phyloP scores from a whole-genome alignment of 164 flowering plant species.

The Annona squamosa region DNA sequence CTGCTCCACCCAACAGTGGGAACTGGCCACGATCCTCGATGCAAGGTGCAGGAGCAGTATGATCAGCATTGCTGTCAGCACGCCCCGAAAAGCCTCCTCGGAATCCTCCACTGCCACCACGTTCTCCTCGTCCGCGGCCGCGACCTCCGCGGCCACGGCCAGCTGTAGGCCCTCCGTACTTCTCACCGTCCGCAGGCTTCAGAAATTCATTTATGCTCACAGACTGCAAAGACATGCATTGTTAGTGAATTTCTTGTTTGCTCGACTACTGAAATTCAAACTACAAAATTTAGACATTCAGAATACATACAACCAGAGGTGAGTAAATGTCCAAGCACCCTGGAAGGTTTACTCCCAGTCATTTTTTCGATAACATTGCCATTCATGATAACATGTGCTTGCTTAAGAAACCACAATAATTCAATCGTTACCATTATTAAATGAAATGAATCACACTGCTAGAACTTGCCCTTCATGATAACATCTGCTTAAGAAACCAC shows the following conservation, averaged over 20 bases:
- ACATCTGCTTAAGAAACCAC: too few relatives aligned
- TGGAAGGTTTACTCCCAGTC: too few relatives aligned
- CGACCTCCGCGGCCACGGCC: conserved; percentile 15
- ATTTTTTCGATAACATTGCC: too few relatives aligned
- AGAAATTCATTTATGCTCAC: conserved; percentile 23
- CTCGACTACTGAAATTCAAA: not conserved
- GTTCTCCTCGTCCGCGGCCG: conserved; percentile 16
- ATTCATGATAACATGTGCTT: too few relatives aligned
- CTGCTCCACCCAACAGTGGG: conserved; percentile 16
- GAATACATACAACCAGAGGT: too few relatives aligned
- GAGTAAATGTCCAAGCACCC: too few relatives aligned
- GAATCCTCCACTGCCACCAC: conserved; percentile 4
- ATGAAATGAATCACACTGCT: too few relatives aligned
- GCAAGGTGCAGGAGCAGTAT: conserved; percentile 9
- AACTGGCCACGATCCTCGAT: conserved; percentile 19
- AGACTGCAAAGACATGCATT: conserved; percentile 12
- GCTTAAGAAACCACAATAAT: too few relatives aligned
- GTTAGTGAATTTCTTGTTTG: not conserved
- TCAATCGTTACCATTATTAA: too few relatives aligned
- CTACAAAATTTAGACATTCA: too few relatives aligned
- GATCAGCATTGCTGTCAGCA: not conserved
- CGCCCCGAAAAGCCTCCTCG: conserved; percentile 15
- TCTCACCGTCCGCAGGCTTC: conserved; percentile 22
- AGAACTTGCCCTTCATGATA: too few relatives aligned
- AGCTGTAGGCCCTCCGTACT: not conserved